Conservation (phyloP, 2,329 filamentous ascomycete genomes). For the Metarhizium rileyi region DNA sequence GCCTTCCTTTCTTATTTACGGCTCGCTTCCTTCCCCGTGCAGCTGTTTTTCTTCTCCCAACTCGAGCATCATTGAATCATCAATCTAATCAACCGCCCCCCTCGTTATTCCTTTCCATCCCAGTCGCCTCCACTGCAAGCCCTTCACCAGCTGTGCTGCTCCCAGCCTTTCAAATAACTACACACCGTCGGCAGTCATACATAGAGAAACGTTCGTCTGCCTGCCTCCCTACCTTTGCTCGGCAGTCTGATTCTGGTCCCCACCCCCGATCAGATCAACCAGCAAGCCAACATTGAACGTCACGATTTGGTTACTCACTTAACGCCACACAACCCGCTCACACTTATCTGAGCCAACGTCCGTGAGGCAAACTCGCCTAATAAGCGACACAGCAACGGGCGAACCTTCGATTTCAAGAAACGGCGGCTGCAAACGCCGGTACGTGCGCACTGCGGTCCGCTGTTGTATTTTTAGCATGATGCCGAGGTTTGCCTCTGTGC, state of each 20-base stretch:
- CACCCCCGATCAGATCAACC: background rate
- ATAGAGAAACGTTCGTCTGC: background rate
- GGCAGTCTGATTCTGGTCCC: background rate
- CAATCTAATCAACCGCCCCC: background rate
- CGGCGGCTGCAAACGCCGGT: background rate
- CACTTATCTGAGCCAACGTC: background rate
- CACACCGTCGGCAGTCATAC: background rate
- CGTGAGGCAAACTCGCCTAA: background rate
- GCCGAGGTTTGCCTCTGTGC: slow-evolving; percentile 33
- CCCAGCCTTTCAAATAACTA: background rate
- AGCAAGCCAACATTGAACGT: background rate
- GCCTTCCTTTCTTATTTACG: background rate
- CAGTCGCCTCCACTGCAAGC: background rate
- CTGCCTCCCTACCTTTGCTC: background rate
- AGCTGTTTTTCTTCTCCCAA: background rate
- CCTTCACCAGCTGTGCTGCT: background rate
- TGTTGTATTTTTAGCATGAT: slow-evolving; percentile 18
- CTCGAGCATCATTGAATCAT: background rate
- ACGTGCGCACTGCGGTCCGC: slow-evolving; percentile 2
- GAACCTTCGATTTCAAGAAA: background rate
- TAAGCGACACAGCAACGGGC: background rate
- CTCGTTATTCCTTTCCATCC: background rate
- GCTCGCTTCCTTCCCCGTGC: background rate
- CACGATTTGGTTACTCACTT: background rate
- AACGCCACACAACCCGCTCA: background rate